Base-by-base conservation (phyloP, 768 basidiomycete species). In the Hebeloma cylindrosporum region DNA sequence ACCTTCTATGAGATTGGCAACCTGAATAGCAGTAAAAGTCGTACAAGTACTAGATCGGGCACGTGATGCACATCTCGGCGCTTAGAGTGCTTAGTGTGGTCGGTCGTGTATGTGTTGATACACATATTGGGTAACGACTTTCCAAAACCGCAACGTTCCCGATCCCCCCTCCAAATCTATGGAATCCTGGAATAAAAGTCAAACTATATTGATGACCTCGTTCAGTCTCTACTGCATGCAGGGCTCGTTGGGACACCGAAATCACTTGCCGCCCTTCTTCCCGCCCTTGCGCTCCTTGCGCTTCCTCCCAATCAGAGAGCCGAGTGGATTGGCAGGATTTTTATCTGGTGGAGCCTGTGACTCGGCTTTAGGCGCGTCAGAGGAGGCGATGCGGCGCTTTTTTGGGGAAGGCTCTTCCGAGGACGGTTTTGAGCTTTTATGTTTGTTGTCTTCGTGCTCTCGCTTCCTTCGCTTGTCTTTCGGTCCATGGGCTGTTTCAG, bases 271-370 rank as follows among this genome's bases (percentile, higher is more conserved):
- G 20, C 51, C 51, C 35, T 54, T 59, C 56, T 68, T 71, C 17
- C 63, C 64, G 10, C 54, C 62, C 62, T 77, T 85, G 34, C 83
- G 70, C 62, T 84, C 76, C 58, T 83, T 85, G 42, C 90, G 74
- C 68, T 92, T 93, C 57, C 87, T 72, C 10, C 90, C 88, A 52
- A 93, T 93, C 25, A 92, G 53, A 5, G 81, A 74, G 5, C 89
- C 88, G 27, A 90, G 53, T 2, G 70, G 68, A 27, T 75, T 70
- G 18, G 30, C 40, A 18, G 43, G 13, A 43, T 58, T 56, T 27
- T 45, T 52, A 16, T 44, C 37, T 7, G 32, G 42, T 9, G 46
- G 50, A 10, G 48, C 46, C 10, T 35, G 17, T 7, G 36, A 8
- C 25, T 50, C 44, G 16, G 27, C 25, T 26, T 43, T 42, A 9